Evolutionary conservation across 2,329 filamentous ascomycete genomes (phyloP).

Genomic region (Lomentospora prolificans): DNA sequence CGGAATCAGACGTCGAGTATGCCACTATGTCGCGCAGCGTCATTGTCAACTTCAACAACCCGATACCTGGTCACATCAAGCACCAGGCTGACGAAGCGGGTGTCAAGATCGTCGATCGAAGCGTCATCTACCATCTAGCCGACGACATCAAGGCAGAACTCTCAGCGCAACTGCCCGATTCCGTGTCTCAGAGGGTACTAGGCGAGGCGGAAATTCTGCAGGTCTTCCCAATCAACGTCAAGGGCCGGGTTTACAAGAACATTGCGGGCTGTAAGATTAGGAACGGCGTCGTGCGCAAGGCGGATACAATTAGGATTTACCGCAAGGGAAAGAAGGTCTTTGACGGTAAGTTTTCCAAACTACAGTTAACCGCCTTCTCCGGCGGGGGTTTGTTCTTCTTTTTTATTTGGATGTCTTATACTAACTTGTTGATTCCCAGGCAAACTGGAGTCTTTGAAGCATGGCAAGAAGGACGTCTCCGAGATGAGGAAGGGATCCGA

Average conservation of each 20-base stretch:
- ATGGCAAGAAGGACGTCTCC: constrained; percentile 80
- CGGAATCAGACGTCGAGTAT: constrained; percentile 82
- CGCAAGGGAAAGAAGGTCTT: constrained; percentile 62
- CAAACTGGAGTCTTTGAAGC: constrained; percentile 70
- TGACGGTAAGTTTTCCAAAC: constrained; percentile 60
- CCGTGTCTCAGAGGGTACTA: constrained; percentile 58
- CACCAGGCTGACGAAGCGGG: constrained; percentile 59
- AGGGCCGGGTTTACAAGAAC: constrained; percentile 57
- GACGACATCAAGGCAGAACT: constrained; percentile 63
- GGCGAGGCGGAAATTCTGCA: constrained; percentile 83
- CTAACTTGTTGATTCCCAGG: constrained; percentile 38
- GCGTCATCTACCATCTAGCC: constrained; percentile 71
- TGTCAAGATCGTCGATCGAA: constrained; percentile 75
- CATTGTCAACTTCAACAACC: constrained; percentile 79
- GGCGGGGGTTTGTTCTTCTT: background rate
- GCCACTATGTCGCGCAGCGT: constrained; percentile 66
- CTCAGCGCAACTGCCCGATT: constrained; percentile 58
- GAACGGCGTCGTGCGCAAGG: constrained; percentile 63
- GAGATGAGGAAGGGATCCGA: constrained; percentile 91
- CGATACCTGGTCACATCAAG: constrained; percentile 56
- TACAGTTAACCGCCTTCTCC: background rate
- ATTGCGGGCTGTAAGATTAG: constrained; percentile 83
- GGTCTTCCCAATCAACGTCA: constrained; percentile 75
- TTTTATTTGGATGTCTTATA: background rate
- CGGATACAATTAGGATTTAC: constrained; percentile 59